Evolutionary conservation across 73 alveolate species (phyloP).

Genomic region (Paramecium sexaurelia): DNA sequence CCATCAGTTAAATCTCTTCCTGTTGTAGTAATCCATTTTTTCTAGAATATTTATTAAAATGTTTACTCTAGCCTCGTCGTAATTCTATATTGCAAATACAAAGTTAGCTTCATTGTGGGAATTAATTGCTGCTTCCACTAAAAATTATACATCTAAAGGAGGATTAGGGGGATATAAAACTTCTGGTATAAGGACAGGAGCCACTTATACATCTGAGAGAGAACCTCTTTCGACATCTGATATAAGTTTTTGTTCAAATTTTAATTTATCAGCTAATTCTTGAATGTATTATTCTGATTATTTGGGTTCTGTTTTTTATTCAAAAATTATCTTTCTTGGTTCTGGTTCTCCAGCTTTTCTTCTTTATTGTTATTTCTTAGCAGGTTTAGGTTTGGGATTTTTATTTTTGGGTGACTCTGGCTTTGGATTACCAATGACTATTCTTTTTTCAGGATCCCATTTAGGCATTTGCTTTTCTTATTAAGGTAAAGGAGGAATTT

Average conservation of each 20-base stretch:
- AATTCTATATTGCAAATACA: conserved; percentile 81
- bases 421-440: conserved; percentile 58
- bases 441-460: conserved; percentile 68
- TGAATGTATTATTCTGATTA: conserved; percentile 69
- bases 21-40: conserved; percentile 57
- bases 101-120: conserved; percentile 84
- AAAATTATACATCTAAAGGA: conserved; percentile 79
- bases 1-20: conserved; percentile 72
- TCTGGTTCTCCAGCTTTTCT: conserved; percentile 81
- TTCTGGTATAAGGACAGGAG: conserved; percentile 91
- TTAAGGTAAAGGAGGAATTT: conserved; percentile 78
- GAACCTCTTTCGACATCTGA: conserved; percentile 74
- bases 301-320: conserved; percentile 73
- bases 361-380: conserved; percentile 70
- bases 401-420: conserved; percentile 66
- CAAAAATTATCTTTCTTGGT: conserved; percentile 79
- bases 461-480: conserved; percentile 75
- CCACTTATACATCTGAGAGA: conserved; percentile 74
- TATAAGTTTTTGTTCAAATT: conserved; percentile 43
- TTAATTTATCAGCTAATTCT: conserved; percentile 72
- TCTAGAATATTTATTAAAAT: not conserved
- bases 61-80: conserved; percentile 82
- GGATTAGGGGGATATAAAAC: conserved; percentile 91
- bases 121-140: conserved; percentile 84
- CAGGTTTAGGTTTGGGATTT: conserved; percentile 66